Base-by-base conservation (phyloP, 345 rosid species). In the Firmiana major region DNA sequence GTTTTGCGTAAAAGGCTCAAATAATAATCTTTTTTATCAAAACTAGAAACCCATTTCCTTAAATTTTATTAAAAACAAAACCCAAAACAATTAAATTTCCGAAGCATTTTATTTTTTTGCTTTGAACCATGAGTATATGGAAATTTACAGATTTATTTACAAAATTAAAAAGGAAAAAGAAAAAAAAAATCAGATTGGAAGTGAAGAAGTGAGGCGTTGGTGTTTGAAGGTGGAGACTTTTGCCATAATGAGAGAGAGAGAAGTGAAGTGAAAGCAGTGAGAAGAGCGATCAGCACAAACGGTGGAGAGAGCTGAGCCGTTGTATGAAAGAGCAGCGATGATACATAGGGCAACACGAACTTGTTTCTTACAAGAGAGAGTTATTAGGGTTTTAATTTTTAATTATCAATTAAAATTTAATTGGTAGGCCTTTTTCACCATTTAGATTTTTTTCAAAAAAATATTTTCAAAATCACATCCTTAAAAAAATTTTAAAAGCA, bases 281-380 rank as follows among this genome's bases (percentile, higher is more conserved):
- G 73, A 70, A 46, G 85, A 77, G 79, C 83, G 83, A 87, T 79
- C 86, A 82, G 81, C 84, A 72, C 75, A 19, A 80, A 60, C 42
- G 28, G 48, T 64, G 76, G 82, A 74, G 26, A 38, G 71, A 78
- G 74, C 69, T 49, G 38, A 6, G 26, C 89, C 88, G 85, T 89
- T 73, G 76, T 82, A 87, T 86, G 31, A 15, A 3, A 24, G 84
- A 85, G 85, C 28, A 4, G 13, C 22, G 86, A 87, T 54, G 74
- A 36, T 36, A 36, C 40, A 1, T 1, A 31, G 36, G 36, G 36
- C 2, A 31, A 3, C 36, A 31, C 36, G 36, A 31, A 31, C 40
- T 36, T 36, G 40, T 36, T 36, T 36, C 40, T 36, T 36, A 4
- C 40, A 36, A 36, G 40, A 36, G 40, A 36, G 40, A 31, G 34